Evolutionary conservation across 495 filamentous ascomycete genomes (phyloP).

Genomic region (Aspergillus avenaceus): DNA sequence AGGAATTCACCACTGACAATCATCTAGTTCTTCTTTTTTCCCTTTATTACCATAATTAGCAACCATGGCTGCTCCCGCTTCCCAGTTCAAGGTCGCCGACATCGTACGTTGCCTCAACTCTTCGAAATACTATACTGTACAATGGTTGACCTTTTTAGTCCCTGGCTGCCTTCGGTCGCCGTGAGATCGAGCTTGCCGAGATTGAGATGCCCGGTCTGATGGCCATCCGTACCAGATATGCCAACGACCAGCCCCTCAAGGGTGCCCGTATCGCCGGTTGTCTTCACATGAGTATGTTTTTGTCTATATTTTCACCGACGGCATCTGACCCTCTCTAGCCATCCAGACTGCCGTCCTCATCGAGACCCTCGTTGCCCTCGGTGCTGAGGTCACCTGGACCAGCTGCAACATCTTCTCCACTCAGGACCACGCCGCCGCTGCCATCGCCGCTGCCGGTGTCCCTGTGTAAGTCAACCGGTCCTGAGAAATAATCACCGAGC

Average conservation of each 20-base stretch:
- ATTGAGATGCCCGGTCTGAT: slow-evolving; percentile 99
- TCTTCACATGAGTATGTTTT: slow-evolving; percentile 86
- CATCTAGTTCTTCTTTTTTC: not conserved
- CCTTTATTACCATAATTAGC: slow-evolving; percentile 8
- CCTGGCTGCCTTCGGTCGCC: slow-evolving; percentile 96
- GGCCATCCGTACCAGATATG: slow-evolving; percentile 89
- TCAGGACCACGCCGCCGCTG: slow-evolving; percentile 96
- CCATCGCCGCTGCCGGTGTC: slow-evolving; percentile 89
- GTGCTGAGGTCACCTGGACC: slow-evolving; percentile 97
- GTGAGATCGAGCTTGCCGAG: slow-evolving; percentile 97
- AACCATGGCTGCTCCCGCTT: slow-evolving; percentile 68
- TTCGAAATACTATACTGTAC: not conserved
- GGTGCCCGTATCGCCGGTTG: slow-evolving; percentile 94
- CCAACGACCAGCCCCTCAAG: slow-evolving; percentile 83
- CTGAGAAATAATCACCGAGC: not conserved
- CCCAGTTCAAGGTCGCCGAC: slow-evolving; percentile 97
- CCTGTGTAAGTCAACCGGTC: slow-evolving; percentile 61
- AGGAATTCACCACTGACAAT: too few relatives aligned
- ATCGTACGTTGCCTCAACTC: slow-evolving; percentile 55
- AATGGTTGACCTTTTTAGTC: slow-evolving; percentile 39
- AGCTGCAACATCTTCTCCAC: slow-evolving; percentile 99
- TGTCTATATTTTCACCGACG: not conserved
- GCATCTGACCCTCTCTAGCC: slow-evolving; percentile 44
- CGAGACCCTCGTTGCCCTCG: slow-evolving; percentile 89
- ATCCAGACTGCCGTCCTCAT: slow-evolving; percentile 99